Conservation (phyloP, 225 moss, liverwort and hornwort genomes). For the Sphagnum tenellum region DNA sequence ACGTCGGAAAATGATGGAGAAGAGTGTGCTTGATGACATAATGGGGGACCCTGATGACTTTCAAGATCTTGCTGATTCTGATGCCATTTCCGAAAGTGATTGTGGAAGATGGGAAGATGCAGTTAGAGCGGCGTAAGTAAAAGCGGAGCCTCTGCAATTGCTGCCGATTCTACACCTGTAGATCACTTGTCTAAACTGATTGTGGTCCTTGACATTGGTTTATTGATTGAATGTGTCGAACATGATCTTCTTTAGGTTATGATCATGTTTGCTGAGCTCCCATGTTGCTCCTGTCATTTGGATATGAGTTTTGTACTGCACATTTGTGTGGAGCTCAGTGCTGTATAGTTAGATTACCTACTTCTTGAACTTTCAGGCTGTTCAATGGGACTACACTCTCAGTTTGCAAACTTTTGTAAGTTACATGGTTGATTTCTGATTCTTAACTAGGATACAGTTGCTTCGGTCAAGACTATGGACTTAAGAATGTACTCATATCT, state of each 20-base stretch:
- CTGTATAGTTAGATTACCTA: conserved; percentile 30
- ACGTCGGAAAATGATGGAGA: conserved; percentile 65
- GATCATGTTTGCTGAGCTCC: conserved; percentile 47
- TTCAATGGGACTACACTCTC: conserved; percentile 34
- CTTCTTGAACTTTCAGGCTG: conserved; percentile 18
- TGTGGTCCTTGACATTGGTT: conserved; percentile 60
- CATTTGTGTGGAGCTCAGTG: too few species aligned
- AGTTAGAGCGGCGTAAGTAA: conserved; percentile 98
- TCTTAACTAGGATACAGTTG: too few species aligned
- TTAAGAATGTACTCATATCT: conserved; percentile 22
- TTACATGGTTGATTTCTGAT: too few species aligned
- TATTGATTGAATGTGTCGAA: conserved; percentile 69
- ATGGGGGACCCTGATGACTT: conserved; percentile 98
- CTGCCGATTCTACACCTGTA: conserved; percentile 61
- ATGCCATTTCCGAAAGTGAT: conserved; percentile 59
- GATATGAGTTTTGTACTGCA: too few species aligned
- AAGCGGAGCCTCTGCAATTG: conserved; percentile 68
- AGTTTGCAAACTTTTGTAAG: conserved; percentile 22
- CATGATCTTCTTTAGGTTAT: conserved; percentile 51
- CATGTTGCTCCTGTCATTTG: conserved; percentile 26
- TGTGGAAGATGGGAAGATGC: conserved; percentile 76
- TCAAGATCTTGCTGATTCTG: conserved; percentile 84
- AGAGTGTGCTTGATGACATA: conserved; percentile 90
- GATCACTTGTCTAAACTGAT: conserved; percentile 30
- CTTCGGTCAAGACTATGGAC: too few species aligned